Evolutionary conservation across 192 early-diverging fungal genomes (phyloP).

Genomic region (Coemansia javaensis): DNA sequence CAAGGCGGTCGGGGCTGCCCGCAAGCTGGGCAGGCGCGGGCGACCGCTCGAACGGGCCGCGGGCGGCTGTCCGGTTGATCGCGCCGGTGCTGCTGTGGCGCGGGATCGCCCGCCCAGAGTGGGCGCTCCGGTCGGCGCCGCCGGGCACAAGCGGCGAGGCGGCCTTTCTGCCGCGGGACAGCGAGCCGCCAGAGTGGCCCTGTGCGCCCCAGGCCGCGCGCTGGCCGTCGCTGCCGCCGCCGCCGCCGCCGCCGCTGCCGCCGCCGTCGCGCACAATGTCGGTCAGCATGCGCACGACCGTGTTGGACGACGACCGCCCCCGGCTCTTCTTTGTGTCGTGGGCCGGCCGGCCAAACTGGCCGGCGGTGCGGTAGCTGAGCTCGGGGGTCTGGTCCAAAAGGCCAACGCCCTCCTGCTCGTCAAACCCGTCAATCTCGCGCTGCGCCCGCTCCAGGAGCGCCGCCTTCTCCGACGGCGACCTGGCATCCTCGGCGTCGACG

Average conservation of each 20-base stretch:
- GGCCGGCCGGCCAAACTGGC: conserved; percentile 3
- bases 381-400: conserved; percentile 46
- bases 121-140: not conserved
- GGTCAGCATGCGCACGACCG: conserved; percentile 34
- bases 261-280: conserved; percentile 40
- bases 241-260: conserved; percentile 1
- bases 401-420: conserved; percentile 45
- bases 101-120: conserved; percentile 11
- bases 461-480: conserved; percentile 22
- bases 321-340: conserved; percentile 35
- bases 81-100: conserved; percentile 45
- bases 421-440: conserved; percentile 40
- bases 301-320: conserved; percentile 36
- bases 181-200: not conserved
- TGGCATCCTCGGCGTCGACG: conserved; percentile 6
- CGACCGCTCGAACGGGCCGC: conserved; percentile 1
- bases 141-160: conserved; percentile 6
- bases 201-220: not conserved
- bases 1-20: not conserved
- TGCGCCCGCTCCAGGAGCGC: conserved; percentile 30
- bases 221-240: conserved; percentile 6
- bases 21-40: not conserved
- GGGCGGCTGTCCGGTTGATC: conserved; percentile 19
- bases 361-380: conserved; percentile 38
- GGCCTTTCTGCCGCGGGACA: not conserved